Percentiles rank a stretch among this genome's conserved stretches.
These are phyloP conservation scores for Phialophora chinensis DNA, from an alignment of 2,329 filamentous ascomycete genomes.

Conservation along the genomic window DNA sequence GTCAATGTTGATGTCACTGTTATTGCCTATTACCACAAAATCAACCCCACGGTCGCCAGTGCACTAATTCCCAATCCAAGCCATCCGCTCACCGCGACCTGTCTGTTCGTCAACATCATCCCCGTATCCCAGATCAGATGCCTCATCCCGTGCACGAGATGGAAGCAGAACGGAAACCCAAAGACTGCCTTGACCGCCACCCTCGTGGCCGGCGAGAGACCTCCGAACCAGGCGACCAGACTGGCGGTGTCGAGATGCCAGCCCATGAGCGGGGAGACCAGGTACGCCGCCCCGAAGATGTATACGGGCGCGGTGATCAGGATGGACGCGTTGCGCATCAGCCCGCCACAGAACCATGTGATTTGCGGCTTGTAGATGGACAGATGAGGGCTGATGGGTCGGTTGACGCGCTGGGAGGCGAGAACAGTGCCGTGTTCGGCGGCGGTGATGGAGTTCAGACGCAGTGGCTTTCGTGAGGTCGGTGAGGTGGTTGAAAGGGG, in stretches of 20 bases:
- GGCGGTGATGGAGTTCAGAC: slow-evolving; percentile 52
- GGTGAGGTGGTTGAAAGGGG: background rate
- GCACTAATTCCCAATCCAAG: slow-evolving; percentile 43
- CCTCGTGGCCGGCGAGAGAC: slow-evolving; percentile 65
- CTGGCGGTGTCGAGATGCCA: slow-evolving; percentile 70
- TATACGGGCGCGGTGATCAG: slow-evolving; percentile 76
- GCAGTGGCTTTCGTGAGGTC: background rate
- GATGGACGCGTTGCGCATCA: slow-evolving; percentile 82
- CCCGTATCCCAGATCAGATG: slow-evolving; percentile 74
- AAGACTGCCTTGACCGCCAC: slow-evolving; percentile 63
- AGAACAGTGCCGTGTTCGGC: slow-evolving; percentile 67
- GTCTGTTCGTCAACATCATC: slow-evolving; percentile 65
- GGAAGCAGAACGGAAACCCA: slow-evolving; percentile 72
- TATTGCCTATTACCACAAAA: slow-evolving; percentile 19
- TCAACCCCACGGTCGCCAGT: slow-evolving; percentile 25
- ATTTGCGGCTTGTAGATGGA: slow-evolving; percentile 84
- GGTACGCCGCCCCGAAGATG: slow-evolving; percentile 79
- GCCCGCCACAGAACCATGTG: slow-evolving; percentile 76
- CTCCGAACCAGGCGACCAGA: slow-evolving; percentile 68
- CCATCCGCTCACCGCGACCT: slow-evolving; percentile 70
- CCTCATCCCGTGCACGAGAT: slow-evolving; percentile 69
- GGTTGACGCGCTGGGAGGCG: slow-evolving; percentile 76
- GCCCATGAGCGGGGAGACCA: slow-evolving; percentile 75
- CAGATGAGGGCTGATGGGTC: slow-evolving; percentile 84
- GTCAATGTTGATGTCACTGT: no score